These are phyloP conservation scores for Knufia fluminis DNA, from an alignment of 2,329 filamentous ascomycete species.

Conservation along the genomic window DNA sequence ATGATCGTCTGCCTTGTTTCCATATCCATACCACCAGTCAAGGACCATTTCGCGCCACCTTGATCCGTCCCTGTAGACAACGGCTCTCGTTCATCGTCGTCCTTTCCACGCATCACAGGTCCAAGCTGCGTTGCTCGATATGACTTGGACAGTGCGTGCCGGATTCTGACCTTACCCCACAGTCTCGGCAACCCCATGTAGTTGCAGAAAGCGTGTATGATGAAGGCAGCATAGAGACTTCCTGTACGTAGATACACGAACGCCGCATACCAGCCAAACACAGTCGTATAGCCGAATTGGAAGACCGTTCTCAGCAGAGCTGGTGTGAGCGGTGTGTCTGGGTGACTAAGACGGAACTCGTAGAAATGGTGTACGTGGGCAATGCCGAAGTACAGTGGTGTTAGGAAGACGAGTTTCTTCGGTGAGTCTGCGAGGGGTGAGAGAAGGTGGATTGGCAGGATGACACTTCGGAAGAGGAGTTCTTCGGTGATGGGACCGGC, in stretches of 20 bases:
- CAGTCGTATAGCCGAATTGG: conserved; percentile 80
- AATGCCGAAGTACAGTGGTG: conserved; percentile 82
- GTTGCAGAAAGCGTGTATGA: conserved; percentile 85
- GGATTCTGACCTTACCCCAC: conserved; percentile 63
- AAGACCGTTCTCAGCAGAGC: conserved; percentile 65
- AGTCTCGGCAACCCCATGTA: conserved; percentile 79
- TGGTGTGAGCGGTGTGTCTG: conserved; percentile 53
- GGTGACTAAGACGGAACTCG: conserved; percentile 78
- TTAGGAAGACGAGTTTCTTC: conserved; percentile 61
- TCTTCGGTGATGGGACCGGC: conserved; percentile 88
- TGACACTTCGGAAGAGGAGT: conserved; percentile 79
- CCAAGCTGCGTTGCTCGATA: neutral
- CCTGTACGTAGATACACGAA: conserved; percentile 83
- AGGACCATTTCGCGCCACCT: conserved; percentile 19
- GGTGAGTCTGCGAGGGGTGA: conserved; percentile 45
- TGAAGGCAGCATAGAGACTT: conserved; percentile 63
- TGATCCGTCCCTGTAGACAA: conserved; percentile 32
- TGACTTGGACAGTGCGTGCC: conserved; percentile 13
- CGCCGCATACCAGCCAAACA: conserved; percentile 89
- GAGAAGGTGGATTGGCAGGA: conserved; percentile 71
- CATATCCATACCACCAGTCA: conserved; percentile 25
- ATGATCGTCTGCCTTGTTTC: conserved; percentile 55
- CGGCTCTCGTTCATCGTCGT: conserved; percentile 24
- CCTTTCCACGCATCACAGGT: conserved; percentile 8
- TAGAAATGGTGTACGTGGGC: conserved; percentile 95